A percentile compares a stretch with the other conserved stretches of the same genome.
Evolutionary conservation across 495 filamentous ascomycete species (phyloP).

Genomic region (Echria macrotheca): DNA sequence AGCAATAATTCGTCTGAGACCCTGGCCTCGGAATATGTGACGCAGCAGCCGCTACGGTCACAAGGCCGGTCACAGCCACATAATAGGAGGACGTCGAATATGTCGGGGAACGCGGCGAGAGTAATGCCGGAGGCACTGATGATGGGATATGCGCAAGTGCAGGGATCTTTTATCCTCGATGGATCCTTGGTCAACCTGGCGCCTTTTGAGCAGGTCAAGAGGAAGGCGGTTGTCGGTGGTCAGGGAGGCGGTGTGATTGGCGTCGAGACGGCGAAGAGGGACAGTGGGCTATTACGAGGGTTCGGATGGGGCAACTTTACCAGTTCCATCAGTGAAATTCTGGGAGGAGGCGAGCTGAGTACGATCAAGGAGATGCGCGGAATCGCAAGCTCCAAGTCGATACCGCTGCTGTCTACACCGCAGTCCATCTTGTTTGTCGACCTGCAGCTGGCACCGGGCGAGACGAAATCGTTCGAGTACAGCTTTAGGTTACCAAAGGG

Average conservation of each 20-base stretch:
- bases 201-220: slow-evolving; percentile 91
- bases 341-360: slow-evolving; percentile 80
- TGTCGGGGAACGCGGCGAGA: slow-evolving; percentile 40
- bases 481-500: slow-evolving; percentile 79
- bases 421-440: slow-evolving; percentile 97
- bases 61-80: slow-evolving; percentile 48
- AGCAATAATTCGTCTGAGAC: slow-evolving; percentile 95
- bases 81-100: slow-evolving; percentile 56
- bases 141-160: slow-evolving; percentile 98
- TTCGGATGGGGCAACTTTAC: slow-evolving; percentile 88
- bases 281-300: slow-evolving; percentile 73
- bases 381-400: slow-evolving; percentile 67
- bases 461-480: slow-evolving; percentile 83
- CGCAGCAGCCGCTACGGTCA: slow-evolving; percentile 47
- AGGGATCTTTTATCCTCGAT: slow-evolving; percentile 85
- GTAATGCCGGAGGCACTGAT: slow-evolving; percentile 67
- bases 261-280: slow-evolving; percentile 67
- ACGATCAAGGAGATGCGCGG: slow-evolving; percentile 92
- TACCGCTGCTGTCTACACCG: slow-evolving; percentile 89
- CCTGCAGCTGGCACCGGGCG: slow-evolving; percentile 77
- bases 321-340: slow-evolving; percentile 78
- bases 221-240: slow-evolving; percentile 84
- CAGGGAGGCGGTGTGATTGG: slow-evolving; percentile 81
- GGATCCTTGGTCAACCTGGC: slow-evolving; percentile 84
- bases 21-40: slow-evolving; percentile 81